Evolutionary conservation across 805 yeast genomes (phyloP), one percentile per base, ranked within the genome.

Genomic region (Teunomyces stri): DNA sequence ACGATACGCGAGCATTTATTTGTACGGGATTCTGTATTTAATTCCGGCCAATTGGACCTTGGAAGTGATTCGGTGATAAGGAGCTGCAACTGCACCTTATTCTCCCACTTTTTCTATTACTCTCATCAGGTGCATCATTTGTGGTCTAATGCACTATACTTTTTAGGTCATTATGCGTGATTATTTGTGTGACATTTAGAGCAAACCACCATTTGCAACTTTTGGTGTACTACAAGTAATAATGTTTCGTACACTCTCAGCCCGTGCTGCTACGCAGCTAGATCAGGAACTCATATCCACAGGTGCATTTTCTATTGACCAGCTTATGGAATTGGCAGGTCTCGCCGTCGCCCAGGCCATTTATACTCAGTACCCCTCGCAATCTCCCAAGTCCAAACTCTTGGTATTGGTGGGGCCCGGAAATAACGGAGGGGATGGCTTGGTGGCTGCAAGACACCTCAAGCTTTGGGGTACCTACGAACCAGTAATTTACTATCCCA

Each of bases 271-370:
- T 0, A 84, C 92, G 0, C 79, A 79, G 35, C 76, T 92, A 22
- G 99, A 92, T 59, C 75, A 78, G 51, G 96, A 91, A 58, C 75
- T 92, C 49, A 92, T 94, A 97, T 82, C 94, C 1, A 68, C 86
- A 0, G 83, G 84, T 2, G 94, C 89, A 0, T 89, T 84, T 68
- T 83, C 92, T 22, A 77, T 89, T 46, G 96, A 88, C 60, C 96
- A 89, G 57, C 66, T 89, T 61, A 94, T 94, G 99, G 99, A 94
- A 66, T 74, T 94, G 37, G 99, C 99, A 0, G 99, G 99, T 0
- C 75, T 91, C 25, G 82, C 97, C 1, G 97, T 92, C 7, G 97
- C 99, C 4, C 88, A 89, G 58, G 88, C 96, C 0, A 78, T 91
- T 2, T 82, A 80, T 59, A 78, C 74, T 43, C 75, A 82, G 30